phyloP scores from a whole-genome alignment of 1,284 basidiomycete species.

The Exsudoporus floridanus region DNA sequence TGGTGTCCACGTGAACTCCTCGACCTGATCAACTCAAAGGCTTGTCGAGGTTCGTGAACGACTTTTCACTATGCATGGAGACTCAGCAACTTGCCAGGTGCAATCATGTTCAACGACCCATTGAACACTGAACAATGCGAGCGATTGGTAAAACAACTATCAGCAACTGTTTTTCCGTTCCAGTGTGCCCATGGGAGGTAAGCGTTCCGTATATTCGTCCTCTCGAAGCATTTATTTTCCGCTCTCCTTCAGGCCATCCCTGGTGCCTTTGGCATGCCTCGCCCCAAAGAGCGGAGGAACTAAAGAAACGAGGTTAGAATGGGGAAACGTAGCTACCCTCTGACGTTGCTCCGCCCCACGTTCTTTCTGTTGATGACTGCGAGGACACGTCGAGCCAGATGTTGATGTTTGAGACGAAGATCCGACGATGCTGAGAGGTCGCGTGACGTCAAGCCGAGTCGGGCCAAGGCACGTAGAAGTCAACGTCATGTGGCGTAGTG shows the following conservation, averaged over 20 bases:
- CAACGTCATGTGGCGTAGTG: constrained; percentile 37
- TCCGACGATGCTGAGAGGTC: constrained; percentile 21
- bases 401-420: not conserved
- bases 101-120: constrained; percentile 95
- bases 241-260: constrained; percentile 41
- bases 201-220: constrained; percentile 14
- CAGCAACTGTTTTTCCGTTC: constrained; percentile 79
- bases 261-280: constrained; percentile 45
- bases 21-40: constrained; percentile 87
- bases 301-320: constrained; percentile 19
- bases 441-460: constrained; percentile 35
- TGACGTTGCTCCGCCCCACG: constrained; percentile 11
- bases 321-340: constrained; percentile 26
- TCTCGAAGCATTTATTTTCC: not conserved
- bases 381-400: not conserved
- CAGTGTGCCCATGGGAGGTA: constrained; percentile 92
- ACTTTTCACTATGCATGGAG: not conserved
- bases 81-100: constrained; percentile 51
- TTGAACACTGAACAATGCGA: constrained; percentile 69
- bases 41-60: constrained; percentile 72
- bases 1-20: constrained; percentile 78
- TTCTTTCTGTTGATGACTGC: not conserved
- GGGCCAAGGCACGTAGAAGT: constrained; percentile 6
- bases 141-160: constrained; percentile 65
- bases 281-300: constrained; percentile 2